Base-by-base conservation (phyloP, 306 rosid species). In the Casuarina glauca region DNA sequence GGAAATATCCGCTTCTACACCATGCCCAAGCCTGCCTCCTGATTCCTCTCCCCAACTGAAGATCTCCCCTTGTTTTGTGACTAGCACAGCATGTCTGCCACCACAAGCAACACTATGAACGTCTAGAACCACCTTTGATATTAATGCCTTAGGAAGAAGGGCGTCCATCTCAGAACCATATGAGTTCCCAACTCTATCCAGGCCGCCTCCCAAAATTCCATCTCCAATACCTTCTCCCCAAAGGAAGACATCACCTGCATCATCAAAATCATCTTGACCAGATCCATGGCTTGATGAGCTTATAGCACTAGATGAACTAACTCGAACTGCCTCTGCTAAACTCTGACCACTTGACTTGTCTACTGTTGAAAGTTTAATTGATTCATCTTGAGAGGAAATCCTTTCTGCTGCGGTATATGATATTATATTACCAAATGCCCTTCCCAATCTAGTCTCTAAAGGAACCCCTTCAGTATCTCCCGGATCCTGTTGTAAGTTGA, bases 1-100 rank as follows among this genome's bases (percentile, higher is more conserved):
- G 81, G 88, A 82, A 83, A 88, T 88, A 84, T 95, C 97, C 48
- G 83, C 79, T 69, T 91, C 92, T 69, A 88, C 86, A 63, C 98
- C 97, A 46, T 95, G 98, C 52, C 98, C 98, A 84, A 95, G 97
- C 89, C 98, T 89, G 73, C 98, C 98, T 74, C 97, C 97, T 52
- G 85, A 84, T 79, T 91, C 98, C 88, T 95, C 95, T 70, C 98
- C 98, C 98, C 97, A 95, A 70, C 98, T 95, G 80, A 86, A 95
- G 74, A 91, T 79, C 87, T 95, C 97, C 78, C 97, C 98, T 76
- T 91, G 98, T 82, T 84, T 92, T 68, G 97, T 88, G 80, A 91
- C 88, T 72, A 95, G 74, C 81, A 87, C 90, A 79, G 97, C 97
- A 80, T 95, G 97, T 73, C 82, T 87, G 76, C 84, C 78, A 81